phyloP scores from a whole-genome alignment of 164 flowering plant genomes.

The Taxillus chinensis region DNA sequence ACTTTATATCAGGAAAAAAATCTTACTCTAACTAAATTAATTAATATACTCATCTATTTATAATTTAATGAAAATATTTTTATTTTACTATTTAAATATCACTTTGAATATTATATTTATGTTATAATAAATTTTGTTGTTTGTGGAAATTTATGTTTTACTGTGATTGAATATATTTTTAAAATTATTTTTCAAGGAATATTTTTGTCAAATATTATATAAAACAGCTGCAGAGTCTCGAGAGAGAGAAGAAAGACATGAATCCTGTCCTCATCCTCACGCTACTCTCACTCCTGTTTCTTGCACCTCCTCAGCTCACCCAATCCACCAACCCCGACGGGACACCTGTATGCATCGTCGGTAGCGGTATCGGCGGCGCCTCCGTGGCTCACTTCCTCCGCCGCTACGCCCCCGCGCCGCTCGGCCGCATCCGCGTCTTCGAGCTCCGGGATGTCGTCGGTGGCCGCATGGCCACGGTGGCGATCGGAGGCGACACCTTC shows the following conservation, averaged over 20 bases:
- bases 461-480: conserved; percentile 75
- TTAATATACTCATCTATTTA: no score
- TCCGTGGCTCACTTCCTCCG: conserved; percentile 78
- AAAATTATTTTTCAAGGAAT: no score
- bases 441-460: conserved; percentile 65
- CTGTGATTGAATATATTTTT: no score
- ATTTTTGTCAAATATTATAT: no score
- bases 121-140: no score
- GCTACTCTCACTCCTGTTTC: not conserved
- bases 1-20: no score
- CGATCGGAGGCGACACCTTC: conserved; percentile 55
- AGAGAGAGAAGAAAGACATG: not conserved
- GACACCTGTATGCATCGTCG: conserved; percentile 60
- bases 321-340: not conserved
- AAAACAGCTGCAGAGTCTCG: not conserved
- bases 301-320: not conserved
- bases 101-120: no score
- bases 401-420: not conserved
- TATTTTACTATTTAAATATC: no score
- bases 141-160: no score
- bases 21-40: no score
- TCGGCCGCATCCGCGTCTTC: conserved; percentile 40
- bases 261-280: not conserved
- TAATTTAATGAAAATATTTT: no score
- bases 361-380: conserved; percentile 82